Evolutionary conservation across 2,329 filamentous ascomycete species (phyloP).

Genomic region (Zymoseptoria passerinii): DNA sequence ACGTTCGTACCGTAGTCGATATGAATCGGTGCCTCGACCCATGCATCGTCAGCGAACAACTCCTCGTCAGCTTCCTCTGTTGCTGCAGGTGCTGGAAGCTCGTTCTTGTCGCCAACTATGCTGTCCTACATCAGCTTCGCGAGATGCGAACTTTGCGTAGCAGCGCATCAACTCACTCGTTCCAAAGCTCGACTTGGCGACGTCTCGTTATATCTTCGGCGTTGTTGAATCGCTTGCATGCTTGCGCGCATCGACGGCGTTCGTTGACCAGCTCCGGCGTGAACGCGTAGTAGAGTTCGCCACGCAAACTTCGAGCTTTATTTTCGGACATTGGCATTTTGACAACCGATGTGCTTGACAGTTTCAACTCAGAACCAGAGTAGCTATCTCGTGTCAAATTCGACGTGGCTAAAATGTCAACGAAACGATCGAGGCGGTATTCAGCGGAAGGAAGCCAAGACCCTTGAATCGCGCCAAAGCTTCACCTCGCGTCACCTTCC

Average conservation of each 20-base stretch:
- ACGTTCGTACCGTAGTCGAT: slow-evolving; percentile 75
- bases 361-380: background rate
- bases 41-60: slow-evolving; percentile 57
- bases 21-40: slow-evolving; percentile 60
- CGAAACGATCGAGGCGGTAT: background rate
- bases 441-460: background rate
- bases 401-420: background rate
- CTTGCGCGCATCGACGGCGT: slow-evolving; percentile 54
- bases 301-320: slow-evolving; percentile 25
- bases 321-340: slow-evolving; percentile 27
- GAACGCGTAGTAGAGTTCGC: slow-evolving; percentile 64
- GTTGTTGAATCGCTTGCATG: slow-evolving; percentile 57
- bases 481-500: slow-evolving; percentile 1
- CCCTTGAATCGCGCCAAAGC: background rate
- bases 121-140: slow-evolving; percentile 33
- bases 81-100: slow-evolving; percentile 52
- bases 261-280: slow-evolving; percentile 58
- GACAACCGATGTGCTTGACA: background rate
- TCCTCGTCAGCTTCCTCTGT: slow-evolving; percentile 57
- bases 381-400: background rate
- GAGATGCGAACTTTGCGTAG: background rate
- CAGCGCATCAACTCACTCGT: slow-evolving; percentile 49
- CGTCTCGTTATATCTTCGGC: slow-evolving; percentile 52
- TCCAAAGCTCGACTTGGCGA: slow-evolving; percentile 58
- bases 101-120: slow-evolving; percentile 52